Percentiles rank a stretch among this genome's conserved stretches.
These are phyloP conservation scores for Akanthomyces dipterigenus DNA, from an alignment of 2,329 filamentous ascomycete genomes.

Conservation along the genomic window DNA sequence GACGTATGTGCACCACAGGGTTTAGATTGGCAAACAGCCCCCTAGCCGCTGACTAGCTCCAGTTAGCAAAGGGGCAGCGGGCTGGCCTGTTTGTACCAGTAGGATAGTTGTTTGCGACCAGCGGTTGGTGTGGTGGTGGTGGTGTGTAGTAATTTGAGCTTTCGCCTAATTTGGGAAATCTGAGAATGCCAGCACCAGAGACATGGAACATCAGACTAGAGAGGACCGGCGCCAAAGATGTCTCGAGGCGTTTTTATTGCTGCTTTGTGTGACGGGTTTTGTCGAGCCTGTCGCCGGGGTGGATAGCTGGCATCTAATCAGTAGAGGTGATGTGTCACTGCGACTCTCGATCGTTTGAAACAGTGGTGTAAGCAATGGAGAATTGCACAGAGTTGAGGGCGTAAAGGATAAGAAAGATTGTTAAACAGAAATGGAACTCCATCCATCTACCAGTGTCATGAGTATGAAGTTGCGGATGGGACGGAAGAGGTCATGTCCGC, in stretches of 20 bases:
- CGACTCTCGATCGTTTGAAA: neutral
- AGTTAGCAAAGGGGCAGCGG: neutral
- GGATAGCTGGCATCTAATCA: too few relatives aligned
- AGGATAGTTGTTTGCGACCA: neutral
- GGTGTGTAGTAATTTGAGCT: neutral
- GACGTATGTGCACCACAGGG: neutral
- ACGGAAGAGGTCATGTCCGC: slow-evolving; percentile 6
- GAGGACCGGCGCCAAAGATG: neutral
- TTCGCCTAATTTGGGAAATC: slow-evolving; percentile 1
- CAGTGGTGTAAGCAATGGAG: neutral
- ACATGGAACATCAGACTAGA: neutral
- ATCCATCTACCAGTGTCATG: neutral
- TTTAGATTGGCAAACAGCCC: neutral
- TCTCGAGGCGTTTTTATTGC: too few relatives aligned
- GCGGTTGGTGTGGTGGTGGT: neutral
- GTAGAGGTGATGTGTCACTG: neutral
- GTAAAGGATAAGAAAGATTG: too few relatives aligned
- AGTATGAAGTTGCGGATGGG: neutral
- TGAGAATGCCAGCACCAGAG: slow-evolving; percentile 1
- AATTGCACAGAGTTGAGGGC: neutral
- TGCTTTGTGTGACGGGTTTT: too few relatives aligned
- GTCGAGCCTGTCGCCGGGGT: too few relatives aligned
- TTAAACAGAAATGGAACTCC: too few relatives aligned
- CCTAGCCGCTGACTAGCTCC: too few relatives aligned
- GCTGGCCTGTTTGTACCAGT: neutral